Percentiles rank a stretch among this genome's conserved stretches.
Evolutionary conservation across 495 filamentous ascomycete species (phyloP).

Genomic region (Friedmanniomyces simplex): DNA sequence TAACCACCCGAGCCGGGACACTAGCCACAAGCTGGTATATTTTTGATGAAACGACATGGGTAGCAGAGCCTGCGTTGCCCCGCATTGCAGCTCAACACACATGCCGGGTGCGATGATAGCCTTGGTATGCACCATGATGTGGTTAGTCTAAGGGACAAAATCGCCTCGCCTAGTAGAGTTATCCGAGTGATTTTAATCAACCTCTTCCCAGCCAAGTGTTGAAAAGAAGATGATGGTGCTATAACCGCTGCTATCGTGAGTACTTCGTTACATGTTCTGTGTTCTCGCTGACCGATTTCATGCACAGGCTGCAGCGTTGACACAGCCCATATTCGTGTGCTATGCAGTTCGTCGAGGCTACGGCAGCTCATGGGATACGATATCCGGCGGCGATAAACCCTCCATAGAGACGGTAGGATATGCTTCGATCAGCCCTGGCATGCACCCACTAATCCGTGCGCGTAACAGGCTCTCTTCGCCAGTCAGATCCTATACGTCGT

Average conservation of each 20-base stretch:
- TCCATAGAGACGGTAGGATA: neutral
- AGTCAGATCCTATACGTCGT: neutral
- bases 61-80: no score
- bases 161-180: no score
- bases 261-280: neutral
- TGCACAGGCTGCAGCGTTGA: neutral
- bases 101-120: no score
- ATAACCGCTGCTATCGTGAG: neutral
- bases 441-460: neutral
- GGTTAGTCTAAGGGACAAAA: no score
- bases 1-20: no score
- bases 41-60: no score
- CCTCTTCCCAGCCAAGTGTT: no score
- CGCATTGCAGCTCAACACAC: no score
- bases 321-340: neutral
- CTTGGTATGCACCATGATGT: no score
- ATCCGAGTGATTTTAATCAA: no score
- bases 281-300: neutral
- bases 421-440: neutral
- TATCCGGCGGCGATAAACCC: neutral
- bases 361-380: neutral
- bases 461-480: neutral
- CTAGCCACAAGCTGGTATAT: no score
- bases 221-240: neutral
- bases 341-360: neutral